Evolutionary conservation across 148 eudicot genomes (phyloP).

Genomic region (Bassia scoparia): DNA sequence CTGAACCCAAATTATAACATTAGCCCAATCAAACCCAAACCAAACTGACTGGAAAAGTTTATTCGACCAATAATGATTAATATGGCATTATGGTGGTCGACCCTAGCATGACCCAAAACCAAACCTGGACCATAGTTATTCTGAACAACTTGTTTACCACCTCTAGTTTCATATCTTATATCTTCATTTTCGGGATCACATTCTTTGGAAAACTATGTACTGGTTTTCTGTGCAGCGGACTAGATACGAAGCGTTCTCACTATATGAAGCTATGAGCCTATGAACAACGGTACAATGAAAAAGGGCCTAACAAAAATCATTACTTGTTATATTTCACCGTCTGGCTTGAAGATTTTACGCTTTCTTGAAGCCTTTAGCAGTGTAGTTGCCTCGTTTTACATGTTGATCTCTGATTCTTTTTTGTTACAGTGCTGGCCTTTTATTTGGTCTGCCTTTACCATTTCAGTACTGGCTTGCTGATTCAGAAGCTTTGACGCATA

Average conservation of each 20-base stretch:
- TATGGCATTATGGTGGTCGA: no score
- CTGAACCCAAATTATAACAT: not conserved
- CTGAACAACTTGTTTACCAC: not conserved
- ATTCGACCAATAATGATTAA: no score
- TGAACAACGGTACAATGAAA: not conserved
- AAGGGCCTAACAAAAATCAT: not conserved
- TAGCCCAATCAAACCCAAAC: not conserved
- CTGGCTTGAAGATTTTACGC: not conserved
- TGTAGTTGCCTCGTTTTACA: not conserved
- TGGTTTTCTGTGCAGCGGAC: not conserved
- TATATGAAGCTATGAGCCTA: not conserved
- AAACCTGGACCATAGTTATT: not conserved
- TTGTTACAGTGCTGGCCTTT: conserved; percentile 3
- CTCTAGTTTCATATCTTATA: not conserved
- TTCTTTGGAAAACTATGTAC: not conserved
- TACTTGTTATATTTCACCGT: not conserved
- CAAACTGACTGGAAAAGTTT: not conserved
- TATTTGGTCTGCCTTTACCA: not conserved
- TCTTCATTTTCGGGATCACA: no score
- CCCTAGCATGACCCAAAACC: no score
- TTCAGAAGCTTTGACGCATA: not conserved
- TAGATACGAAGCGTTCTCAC: not conserved
- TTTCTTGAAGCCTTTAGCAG: not conserved
- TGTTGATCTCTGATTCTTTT: not conserved
- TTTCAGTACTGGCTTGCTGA: conserved; percentile 11